Evolutionary conservation across 805 yeast genomes (phyloP), one percentile per base, ranked within the genome.

Genomic region (Ogataea corticis): DNA sequence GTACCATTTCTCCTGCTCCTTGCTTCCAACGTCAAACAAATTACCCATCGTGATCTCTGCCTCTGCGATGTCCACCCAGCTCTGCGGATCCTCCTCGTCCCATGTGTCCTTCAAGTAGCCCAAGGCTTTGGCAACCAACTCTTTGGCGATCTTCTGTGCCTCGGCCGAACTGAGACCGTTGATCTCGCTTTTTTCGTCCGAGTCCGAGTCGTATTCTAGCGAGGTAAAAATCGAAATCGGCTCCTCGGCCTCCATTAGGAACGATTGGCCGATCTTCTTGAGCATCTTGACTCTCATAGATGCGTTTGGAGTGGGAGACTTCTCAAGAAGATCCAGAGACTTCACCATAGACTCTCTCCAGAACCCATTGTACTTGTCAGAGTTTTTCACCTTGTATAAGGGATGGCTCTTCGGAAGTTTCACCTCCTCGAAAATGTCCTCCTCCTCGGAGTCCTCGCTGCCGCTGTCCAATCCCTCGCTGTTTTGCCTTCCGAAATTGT

Each of bases 21-120:
- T 67, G 41, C 84, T 73, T 21, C 84, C 89, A 19, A 78, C 68
- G 7, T 83, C 87, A 49, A 76, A 72, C 41, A 90, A 62, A 56
- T 90, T 91, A 13, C 91, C 97, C 54, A 87, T 68, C 13, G 85
- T 79, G 29, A 92, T 87, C 57, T 80, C 71, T 1, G 96, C 91
- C 64, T 92, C 98, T 1, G 97, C 96, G 37, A 86, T 75, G 58
- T 80, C 78, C 11, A 83, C 96, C 87, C 92, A 85, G 4, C 85
- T 73, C 47, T 83, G 84, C 0, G 96, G 95, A 33, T 85, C 88
- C 37, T 83, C 87, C 15, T 79, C 82, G 41, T 80, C 80, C 61
- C 83, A 79, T 0, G 90, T 84, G 44, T 70, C 66, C 44, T 71
- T 65, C 44, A 90, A 69, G 57, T 78, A 77, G 31, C 71, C 67